Percentiles rank a stretch among this genome's conserved stretches.
phyloP scores from a whole-genome alignment of 148 eudicot species.

The Persicaria tinctoria region DNA sequence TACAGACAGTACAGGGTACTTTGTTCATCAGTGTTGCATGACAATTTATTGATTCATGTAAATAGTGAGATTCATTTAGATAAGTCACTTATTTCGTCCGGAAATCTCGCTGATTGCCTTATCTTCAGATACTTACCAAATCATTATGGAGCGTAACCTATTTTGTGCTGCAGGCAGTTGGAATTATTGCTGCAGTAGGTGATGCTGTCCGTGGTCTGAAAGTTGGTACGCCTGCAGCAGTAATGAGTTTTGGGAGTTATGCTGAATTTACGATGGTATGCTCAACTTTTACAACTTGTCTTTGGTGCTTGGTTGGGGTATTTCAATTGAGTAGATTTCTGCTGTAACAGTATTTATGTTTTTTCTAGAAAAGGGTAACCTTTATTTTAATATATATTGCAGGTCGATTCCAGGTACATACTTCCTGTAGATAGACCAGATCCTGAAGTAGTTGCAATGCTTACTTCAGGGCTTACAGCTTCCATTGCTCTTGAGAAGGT shows the following conservation, averaged over 20 bases:
- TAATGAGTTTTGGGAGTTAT: constrained; percentile 90
- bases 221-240: constrained; percentile 82
- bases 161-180: constrained; percentile 65
- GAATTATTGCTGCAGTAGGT: constrained; percentile 82
- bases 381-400: constrained; percentile 17
- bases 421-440: constrained; percentile 93
- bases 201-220: constrained; percentile 54
- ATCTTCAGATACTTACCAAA: background rate
- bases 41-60: background rate
- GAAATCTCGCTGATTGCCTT: background rate
- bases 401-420: constrained; percentile 81
- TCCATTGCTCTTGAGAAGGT: constrained; percentile 96
- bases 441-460: constrained; percentile 97
- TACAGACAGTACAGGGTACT: background rate
- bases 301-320: background rate
- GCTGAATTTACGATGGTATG: constrained; percentile 79
- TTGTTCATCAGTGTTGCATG: background rate
- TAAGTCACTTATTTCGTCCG: background rate
- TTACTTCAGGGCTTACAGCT: constrained; percentile 97
- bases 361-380: background rate
- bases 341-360: background rate
- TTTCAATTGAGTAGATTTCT: background rate
- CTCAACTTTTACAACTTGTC: constrained; percentile 1
- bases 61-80: background rate
- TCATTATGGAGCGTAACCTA: background rate